Percentiles rank a stretch among this genome's conserved stretches.
Evolutionary conservation across 345 rosid species (phyloP).

Genomic region (Nephelium lappaceum): DNA sequence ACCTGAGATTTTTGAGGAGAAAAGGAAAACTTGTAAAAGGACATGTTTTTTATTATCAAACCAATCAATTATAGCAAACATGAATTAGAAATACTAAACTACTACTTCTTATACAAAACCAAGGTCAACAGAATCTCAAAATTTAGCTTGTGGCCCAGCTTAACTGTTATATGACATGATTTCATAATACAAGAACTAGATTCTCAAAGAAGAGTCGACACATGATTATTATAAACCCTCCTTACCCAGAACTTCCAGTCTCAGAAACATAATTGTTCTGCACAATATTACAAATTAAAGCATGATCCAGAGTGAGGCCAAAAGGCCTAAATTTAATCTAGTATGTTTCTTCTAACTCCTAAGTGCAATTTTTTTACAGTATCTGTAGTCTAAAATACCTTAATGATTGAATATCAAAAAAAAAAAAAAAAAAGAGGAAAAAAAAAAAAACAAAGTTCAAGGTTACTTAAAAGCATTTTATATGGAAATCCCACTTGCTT

Average conservation of each 20-base stretch:
- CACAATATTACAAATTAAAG: no score
- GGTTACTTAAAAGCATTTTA: neutral
- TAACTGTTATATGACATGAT: neutral
- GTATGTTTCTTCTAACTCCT: no score
- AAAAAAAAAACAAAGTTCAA: neutral
- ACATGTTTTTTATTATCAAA: neutral
- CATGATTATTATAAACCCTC: neutral
- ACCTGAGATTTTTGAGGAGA: constrained; percentile 53
- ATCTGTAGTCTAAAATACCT: neutral
- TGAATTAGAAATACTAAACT: neutral
- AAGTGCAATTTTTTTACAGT: no score
- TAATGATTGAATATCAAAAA: neutral
- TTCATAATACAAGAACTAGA: neutral
- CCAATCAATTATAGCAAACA: neutral
- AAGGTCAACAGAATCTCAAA: neutral
- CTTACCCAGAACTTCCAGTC: neutral
- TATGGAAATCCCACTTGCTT: neutral
- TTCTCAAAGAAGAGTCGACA: neutral
- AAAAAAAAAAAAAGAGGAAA: no score
- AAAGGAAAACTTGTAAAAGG: neutral
- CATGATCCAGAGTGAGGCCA: no score
- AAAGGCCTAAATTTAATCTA: no score
- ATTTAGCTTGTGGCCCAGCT: neutral
- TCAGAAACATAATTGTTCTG: no score
- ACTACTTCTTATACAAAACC: neutral